Percentiles rank a stretch among this genome's conserved stretches.
Conservation (phyloP, 306 rosid genomes). For the Cajanus cajan region DNA sequence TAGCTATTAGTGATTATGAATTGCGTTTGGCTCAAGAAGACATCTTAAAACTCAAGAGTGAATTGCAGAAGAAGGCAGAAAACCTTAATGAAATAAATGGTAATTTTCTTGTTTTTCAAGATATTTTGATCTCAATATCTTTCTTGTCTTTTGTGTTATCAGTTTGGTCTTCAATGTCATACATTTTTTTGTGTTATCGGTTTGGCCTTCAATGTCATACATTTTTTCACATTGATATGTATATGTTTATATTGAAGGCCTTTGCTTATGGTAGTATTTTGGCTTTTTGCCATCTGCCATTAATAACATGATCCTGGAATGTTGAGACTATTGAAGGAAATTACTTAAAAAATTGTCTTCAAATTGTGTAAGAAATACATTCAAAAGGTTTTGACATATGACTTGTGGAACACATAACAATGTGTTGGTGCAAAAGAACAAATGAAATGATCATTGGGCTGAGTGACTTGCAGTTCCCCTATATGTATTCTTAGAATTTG, state of each 20-base stretch:
- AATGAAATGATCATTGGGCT: neutral
- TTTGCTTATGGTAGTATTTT: neutral
- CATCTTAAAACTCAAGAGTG: slow-evolving; percentile 58
- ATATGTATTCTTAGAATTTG: neutral
- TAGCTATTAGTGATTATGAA: slow-evolving; percentile 88
- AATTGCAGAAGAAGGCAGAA: slow-evolving; percentile 68
- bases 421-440: neutral
- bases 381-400: neutral
- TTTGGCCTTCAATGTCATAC: slow-evolving; percentile 5
- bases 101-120: slow-evolving; percentile 33
- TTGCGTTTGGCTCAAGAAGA: slow-evolving; percentile 94
- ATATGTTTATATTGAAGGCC: neutral
- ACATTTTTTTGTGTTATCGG: slow-evolving; percentile 13
- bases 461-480: neutral
- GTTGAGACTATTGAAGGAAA: neutral
- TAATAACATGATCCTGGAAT: neutral
- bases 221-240: slow-evolving; percentile 3
- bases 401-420: neutral
- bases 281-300: neutral
- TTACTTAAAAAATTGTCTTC: neutral
- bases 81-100: slow-evolving; percentile 47
- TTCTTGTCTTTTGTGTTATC: slow-evolving; percentile 16
- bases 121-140: neutral
- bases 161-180: slow-evolving; percentile 2
- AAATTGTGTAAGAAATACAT: neutral